A percentile compares a stretch with the other conserved stretches of the same genome.
phyloP scores from a whole-genome alignment of 768 basidiomycete genomes.

The Leucocoprinus birnbaumii region DNA sequence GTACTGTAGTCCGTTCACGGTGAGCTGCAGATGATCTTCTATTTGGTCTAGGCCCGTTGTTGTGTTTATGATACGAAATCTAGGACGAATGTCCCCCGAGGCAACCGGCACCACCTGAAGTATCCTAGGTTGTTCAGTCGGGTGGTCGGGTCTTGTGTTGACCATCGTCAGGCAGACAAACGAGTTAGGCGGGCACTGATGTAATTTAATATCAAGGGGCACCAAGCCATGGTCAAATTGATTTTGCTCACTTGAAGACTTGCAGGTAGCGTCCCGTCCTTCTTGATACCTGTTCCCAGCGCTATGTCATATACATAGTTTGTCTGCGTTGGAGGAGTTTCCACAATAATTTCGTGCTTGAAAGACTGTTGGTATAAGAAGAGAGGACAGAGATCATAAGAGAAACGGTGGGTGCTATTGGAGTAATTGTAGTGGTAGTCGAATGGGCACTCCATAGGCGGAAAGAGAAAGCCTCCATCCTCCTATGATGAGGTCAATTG shows the following conservation, averaged over 20 bases:
- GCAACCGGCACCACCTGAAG: slow-evolving; percentile 33
- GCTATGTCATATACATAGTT: slow-evolving; percentile 25
- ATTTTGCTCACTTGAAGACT: slow-evolving; percentile 29
- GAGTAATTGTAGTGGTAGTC: background rate
- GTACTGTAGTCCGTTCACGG: slow-evolving; percentile 28
- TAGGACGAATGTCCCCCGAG: slow-evolving; percentile 16
- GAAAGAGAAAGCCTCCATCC: background rate
- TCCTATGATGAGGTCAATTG: background rate
- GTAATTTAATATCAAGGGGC: too few relatives aligned
- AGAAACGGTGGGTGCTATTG: background rate
- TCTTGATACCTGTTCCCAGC: slow-evolving; percentile 17
- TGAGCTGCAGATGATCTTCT: slow-evolving; percentile 23
- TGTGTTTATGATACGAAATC: slow-evolving; percentile 13
- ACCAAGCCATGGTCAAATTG: too few relatives aligned
- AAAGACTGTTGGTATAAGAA: slow-evolving; percentile 9
- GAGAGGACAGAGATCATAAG: slow-evolving; percentile 27
- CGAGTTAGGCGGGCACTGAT: slow-evolving; percentile 29
- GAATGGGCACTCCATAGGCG: slow-evolving; percentile 2
- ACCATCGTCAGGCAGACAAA: slow-evolving; percentile 27
- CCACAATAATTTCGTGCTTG: slow-evolving; percentile 16
- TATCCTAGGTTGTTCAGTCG: slow-evolving; percentile 29
- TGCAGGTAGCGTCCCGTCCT: slow-evolving; percentile 26
- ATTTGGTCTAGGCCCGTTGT: slow-evolving; percentile 10
- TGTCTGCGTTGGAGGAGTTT: slow-evolving; percentile 29
- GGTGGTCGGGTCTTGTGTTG: slow-evolving; percentile 29